Conservation (phyloP, 768 basidiomycete species). For the Astraeus odoratus region DNA sequence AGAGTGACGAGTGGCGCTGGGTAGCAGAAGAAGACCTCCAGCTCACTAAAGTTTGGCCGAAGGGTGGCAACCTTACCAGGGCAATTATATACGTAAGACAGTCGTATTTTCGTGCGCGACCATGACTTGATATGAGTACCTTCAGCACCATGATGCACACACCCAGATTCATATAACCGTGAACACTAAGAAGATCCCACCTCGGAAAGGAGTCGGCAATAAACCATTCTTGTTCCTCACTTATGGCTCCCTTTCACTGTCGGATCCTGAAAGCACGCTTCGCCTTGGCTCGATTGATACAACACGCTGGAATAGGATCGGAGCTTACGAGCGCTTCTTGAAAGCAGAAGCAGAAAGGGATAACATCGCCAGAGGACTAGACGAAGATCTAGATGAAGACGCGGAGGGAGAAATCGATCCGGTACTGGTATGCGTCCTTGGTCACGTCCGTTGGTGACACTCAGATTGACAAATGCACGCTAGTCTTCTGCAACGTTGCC, state of each 20-base stretch:
- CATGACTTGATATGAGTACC: background rate
- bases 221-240: conserved; percentile 55
- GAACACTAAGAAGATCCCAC: conserved; percentile 44
- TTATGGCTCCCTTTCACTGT: conserved; percentile 31
- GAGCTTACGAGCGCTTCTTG: conserved; percentile 21
- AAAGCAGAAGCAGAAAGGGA: conserved; percentile 24
- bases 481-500: conserved; percentile 25
- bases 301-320: conserved; percentile 25
- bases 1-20: conserved; percentile 53
- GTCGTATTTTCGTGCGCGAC: background rate
- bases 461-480: background rate
- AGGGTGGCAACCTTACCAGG: conserved; percentile 31
- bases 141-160: conserved; percentile 46
- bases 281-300: conserved; percentile 19
- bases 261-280: conserved; percentile 16
- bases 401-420: conserved; percentile 22
- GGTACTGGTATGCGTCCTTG: conserved; percentile 15
- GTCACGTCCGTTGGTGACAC: background rate
- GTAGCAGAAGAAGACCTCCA: conserved; percentile 63
- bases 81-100: conserved; percentile 59
- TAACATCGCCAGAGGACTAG: conserved; percentile 11
- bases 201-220: conserved; percentile 54
- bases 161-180: conserved; percentile 59
- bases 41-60: conserved; percentile 52
- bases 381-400: conserved; percentile 15